A percentile compares a stretch with the other conserved stretches of the same genome.
Evolutionary conservation across 306 rosid species (phyloP).

Genomic region (Gynostemma pentaphyllum): DNA sequence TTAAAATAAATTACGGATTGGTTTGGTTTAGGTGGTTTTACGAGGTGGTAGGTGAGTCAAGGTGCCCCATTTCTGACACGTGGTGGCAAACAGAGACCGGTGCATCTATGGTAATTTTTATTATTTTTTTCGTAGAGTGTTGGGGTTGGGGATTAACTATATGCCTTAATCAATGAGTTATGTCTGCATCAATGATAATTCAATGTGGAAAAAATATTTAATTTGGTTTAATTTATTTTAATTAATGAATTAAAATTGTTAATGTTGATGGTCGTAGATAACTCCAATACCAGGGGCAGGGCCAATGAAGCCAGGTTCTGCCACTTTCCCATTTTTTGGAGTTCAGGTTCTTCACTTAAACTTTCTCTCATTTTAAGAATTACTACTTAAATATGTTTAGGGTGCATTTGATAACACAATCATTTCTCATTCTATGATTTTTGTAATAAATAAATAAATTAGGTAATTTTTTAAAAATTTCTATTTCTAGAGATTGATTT

Average conservation of each 20-base stretch:
- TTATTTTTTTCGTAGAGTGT: too few species aligned
- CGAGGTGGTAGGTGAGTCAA: slow-evolving; percentile 79
- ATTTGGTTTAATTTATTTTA: neutral
- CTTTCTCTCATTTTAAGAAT: too few species aligned
- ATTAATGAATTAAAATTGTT: neutral
- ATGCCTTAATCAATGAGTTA: too few species aligned
- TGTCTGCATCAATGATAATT: too few species aligned
- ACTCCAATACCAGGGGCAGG: slow-evolving; percentile 91
- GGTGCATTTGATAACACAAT: too few species aligned
- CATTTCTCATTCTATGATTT: too few species aligned
- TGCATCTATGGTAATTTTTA: slow-evolving; percentile 64
- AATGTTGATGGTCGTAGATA: slow-evolving; percentile 33
- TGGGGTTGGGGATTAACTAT: too few species aligned
- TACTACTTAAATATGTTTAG: too few species aligned
- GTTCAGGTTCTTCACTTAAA: slow-evolving; percentile 90
- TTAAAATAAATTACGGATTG: too few species aligned
- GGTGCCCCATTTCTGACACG: slow-evolving; percentile 91
- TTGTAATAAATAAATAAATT: too few species aligned
- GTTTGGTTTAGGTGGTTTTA: slow-evolving; percentile 60
- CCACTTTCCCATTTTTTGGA: slow-evolving; percentile 92
- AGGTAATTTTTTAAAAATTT: too few species aligned
- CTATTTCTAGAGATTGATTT: too few species aligned
- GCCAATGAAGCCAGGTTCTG: slow-evolving; percentile 95
- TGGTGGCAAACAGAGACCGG: slow-evolving; percentile 99
- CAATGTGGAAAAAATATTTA: neutral